These are phyloP conservation scores for Pythium dissimile DNA, from an alignment of 352 stramenopile species.

Conservation along the genomic window DNA sequence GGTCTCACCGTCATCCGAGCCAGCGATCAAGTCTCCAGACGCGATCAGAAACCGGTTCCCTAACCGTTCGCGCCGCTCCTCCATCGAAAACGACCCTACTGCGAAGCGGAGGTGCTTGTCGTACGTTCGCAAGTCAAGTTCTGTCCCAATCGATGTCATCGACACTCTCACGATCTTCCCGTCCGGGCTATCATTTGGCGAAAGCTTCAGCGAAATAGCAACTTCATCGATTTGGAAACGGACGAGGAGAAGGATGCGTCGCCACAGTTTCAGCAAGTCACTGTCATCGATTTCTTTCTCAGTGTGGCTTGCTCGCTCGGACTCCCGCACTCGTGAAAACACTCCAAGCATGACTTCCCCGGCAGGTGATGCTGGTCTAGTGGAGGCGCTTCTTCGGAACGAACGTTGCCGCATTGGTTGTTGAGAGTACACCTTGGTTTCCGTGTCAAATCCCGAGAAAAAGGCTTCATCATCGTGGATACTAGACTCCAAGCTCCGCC, in stretches of 20 bases:
- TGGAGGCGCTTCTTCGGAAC: background rate
- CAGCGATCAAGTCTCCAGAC: conserved; percentile 32
- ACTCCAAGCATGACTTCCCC: conserved; percentile 5
- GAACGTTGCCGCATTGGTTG: conserved; percentile 2
- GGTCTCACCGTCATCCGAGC: background rate
- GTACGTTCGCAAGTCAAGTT: conserved; percentile 58
- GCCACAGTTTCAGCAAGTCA: conserved; percentile 72
- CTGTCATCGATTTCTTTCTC: conserved; percentile 52
- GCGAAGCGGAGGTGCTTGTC: conserved; percentile 69
- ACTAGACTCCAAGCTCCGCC: conserved; percentile 8
- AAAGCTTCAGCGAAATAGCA: conserved; percentile 14
- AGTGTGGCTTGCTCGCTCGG: background rate
- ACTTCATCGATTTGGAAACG: conserved; percentile 40
- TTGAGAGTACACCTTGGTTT: conserved; percentile 9
- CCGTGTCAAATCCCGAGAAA: conserved; percentile 21
- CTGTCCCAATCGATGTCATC: conserved; percentile 58
- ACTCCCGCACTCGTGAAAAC: conserved; percentile 7
- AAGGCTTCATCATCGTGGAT: conserved; percentile 14
- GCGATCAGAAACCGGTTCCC: conserved; percentile 39
- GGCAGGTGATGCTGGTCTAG: background rate
- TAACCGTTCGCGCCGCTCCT: conserved; percentile 31
- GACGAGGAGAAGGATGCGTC: conserved; percentile 33
- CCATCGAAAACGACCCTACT: conserved; percentile 66
- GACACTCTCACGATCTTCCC: conserved; percentile 56
- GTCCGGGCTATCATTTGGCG: background rate